Percentiles rank a stretch among this genome's conserved stretches.
phyloP scores from a whole-genome alignment of 1,139 yeast species.

The Blastobotrys malaysiensis region DNA sequence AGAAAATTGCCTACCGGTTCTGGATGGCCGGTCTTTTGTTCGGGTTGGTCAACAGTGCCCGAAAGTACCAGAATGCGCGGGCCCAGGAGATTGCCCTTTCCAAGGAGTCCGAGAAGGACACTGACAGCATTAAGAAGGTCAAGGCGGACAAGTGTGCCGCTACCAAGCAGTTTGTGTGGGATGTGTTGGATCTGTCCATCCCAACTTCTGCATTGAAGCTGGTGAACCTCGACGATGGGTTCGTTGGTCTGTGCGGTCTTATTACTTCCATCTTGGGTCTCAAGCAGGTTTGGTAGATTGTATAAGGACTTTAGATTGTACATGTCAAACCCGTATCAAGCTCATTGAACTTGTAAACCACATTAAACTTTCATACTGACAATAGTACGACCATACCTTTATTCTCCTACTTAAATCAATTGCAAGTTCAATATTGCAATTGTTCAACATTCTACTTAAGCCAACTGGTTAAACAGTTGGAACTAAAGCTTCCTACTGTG shows the following conservation, averaged over 20 bases:
- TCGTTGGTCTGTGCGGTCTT: constrained; percentile 80
- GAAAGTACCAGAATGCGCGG: constrained; percentile 40
- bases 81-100: constrained; percentile 34
- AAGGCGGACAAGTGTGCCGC: constrained; percentile 41
- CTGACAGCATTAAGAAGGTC: constrained; percentile 36
- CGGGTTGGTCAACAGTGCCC: constrained; percentile 53
- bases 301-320: too few species aligned
- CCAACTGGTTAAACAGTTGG: too few species aligned
- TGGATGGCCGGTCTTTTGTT: constrained; percentile 74
- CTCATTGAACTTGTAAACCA: too few species aligned
- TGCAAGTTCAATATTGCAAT: neutral
- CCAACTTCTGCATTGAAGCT: constrained; percentile 65
- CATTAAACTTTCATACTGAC: too few species aligned
- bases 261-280: constrained; percentile 77
- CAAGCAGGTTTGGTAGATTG: constrained; percentile 56
- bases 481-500: neutral
- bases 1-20: constrained; percentile 44
- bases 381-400: too few species aligned
- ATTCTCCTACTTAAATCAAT: neutral
- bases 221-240: constrained; percentile 64
- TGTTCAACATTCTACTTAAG: neutral
- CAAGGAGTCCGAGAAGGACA: constrained; percentile 35
- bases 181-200: constrained; percentile 66
- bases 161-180: constrained; percentile 70
- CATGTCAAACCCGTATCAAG: too few species aligned